Evolutionary conservation across 2,329 filamentous ascomycete genomes (phyloP), one percentile per base, ranked within the genome.

Genomic region (Hirsutella thompsonii): DNA sequence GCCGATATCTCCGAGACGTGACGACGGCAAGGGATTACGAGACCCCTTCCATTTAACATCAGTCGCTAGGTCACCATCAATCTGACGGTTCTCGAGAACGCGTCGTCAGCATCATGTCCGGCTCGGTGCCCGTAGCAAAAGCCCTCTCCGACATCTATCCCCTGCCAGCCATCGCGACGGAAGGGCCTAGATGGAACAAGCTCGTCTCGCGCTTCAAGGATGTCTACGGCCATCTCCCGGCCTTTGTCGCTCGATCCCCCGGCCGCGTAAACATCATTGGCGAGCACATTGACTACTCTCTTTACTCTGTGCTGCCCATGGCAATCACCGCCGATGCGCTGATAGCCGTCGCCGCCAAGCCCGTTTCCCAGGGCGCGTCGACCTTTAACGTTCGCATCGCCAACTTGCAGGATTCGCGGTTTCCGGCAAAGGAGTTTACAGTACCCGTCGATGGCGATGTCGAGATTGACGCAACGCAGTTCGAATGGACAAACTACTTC

Each of bases 401-500:
- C 42, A 96, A 96, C 58, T 70, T 93, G 11, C 74, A 85, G 46
- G 69, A 73, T 14, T 66, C 76, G 40, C 89, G 83, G 59, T 98
- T 94, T 57, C 74, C 83, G 2, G 62, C 79, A 1, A 76, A 76
- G 49, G 77, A 84, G 51, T 93, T 95, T 57, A 71, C 78, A 36
- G 72, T 95, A 8, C 75, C 83, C 2, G 56, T 63, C 23, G 68
- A 72, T 46, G 68, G 70, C 34, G 64, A 73, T 10, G 72, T 90
- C n/a, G 74, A 82, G 19, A 94, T 98, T 52, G 88, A 96, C 60
- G 75, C 86, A 8, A 79, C 78, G 16, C 75, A 82, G 50, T 83
- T 93, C 49, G 88, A 95, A 64, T 98, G 92, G 92, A 84, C 87
- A 43, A 98, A 96, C 60, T 98, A 98, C 70, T 96, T 98, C 76